Evolutionary conservation across 257 asterid species (phyloP).

Genomic region (Phtheirospermum japonicum): DNA sequence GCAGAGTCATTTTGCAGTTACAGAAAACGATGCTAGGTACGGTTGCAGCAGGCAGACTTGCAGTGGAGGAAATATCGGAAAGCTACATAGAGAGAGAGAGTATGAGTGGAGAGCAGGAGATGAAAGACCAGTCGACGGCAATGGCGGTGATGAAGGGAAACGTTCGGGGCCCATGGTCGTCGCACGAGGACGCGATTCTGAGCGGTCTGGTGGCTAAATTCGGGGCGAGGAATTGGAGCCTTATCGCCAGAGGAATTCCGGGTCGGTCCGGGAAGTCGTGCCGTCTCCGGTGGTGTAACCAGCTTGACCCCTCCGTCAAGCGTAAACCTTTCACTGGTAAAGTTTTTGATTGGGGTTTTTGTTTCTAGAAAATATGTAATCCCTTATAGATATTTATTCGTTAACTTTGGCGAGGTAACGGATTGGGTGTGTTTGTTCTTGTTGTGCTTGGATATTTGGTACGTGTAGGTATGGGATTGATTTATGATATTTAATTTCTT

Average conservation of each 20-base stretch:
- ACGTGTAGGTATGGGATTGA: slow-evolving; percentile 10
- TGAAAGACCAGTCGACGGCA: slow-evolving; percentile 19
- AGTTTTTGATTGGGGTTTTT: neutral
- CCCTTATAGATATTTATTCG: neutral
- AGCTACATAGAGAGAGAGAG: neutral
- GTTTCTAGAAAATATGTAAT: neutral
- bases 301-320: slow-evolving; percentile 77
- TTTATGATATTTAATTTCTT: slow-evolving; percentile 2
- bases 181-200: slow-evolving; percentile 56
- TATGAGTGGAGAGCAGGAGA: slow-evolving; percentile 30
- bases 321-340: slow-evolving; percentile 83
- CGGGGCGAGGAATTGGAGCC: slow-evolving; percentile 78
- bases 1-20: slow-evolving; percentile 37
- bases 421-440: slow-evolving; percentile 6
- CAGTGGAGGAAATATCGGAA: slow-evolving; percentile 12
- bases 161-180: slow-evolving; percentile 74
- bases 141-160: slow-evolving; percentile 34
- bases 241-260: slow-evolving; percentile 80
- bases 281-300: slow-evolving; percentile 95
- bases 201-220: slow-evolving; percentile 53
- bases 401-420: neutral
- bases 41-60: slow-evolving; percentile 29
- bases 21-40: slow-evolving; percentile 37
- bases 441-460: slow-evolving; percentile 6
- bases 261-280: slow-evolving; percentile 92